A percentile compares a stretch with the other conserved stretches of the same genome.
Evolutionary conservation across 2,329 filamentous ascomycete species (phyloP).

Genomic region (Fusarium acutatum): DNA sequence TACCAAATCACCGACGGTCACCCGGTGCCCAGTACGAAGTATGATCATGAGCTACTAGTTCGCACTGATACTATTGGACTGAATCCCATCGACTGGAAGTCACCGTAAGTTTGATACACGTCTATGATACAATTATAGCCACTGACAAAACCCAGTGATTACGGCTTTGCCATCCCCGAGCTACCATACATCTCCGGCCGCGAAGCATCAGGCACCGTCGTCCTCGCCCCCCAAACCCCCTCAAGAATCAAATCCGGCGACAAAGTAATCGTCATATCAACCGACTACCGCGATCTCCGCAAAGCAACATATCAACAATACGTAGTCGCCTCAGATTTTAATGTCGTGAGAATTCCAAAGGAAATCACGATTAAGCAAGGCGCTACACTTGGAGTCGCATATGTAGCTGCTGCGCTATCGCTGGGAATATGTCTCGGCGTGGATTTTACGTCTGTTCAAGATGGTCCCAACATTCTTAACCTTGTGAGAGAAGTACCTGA

Average conservation of each 20-base stretch:
- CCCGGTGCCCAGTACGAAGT: slow-evolving; percentile 51
- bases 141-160: slow-evolving; percentile 60
- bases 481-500: slow-evolving; percentile 58
- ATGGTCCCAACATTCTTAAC: slow-evolving; percentile 67
- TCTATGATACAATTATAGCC: accelerated
- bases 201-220: slow-evolving; percentile 73
- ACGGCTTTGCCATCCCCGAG: slow-evolving; percentile 73
- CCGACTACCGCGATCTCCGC: slow-evolving; percentile 76
- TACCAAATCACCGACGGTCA: slow-evolving; percentile 58
- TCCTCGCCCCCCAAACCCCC: slow-evolving; percentile 49
- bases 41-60: slow-evolving; percentile 65
- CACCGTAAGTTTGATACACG: slow-evolving; percentile 53
- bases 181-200: slow-evolving; percentile 75
- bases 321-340: slow-evolving; percentile 70
- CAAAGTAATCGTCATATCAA: slow-evolving; percentile 71
- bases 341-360: slow-evolving; percentile 68
- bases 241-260: slow-evolving; percentile 66
- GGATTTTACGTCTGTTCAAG: slow-evolving; percentile 62
- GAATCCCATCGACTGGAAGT: slow-evolving; percentile 82
- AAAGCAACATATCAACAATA: slow-evolving; percentile 79
- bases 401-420: slow-evolving; percentile 72
- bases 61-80: slow-evolving; percentile 71
- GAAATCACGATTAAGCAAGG: slow-evolving; percentile 62
- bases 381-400: slow-evolving; percentile 74
- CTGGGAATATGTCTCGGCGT: slow-evolving; percentile 76